Conservation (phyloP, 495 filamentous ascomycete species). For the Darksidea phi region DNA sequence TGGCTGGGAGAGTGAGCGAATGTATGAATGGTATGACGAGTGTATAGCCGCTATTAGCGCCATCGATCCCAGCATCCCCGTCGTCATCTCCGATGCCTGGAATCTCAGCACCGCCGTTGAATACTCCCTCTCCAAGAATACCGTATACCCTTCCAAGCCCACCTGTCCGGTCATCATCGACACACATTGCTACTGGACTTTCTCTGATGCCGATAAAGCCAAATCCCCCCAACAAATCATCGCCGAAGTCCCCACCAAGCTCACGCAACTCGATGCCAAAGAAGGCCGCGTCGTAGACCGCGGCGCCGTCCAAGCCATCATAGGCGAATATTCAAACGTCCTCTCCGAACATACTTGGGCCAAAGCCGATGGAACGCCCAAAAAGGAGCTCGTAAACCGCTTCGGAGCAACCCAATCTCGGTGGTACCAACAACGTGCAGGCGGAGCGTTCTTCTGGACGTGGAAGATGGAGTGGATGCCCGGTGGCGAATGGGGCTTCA, state of each 20-base stretch:
- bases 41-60: constrained; percentile 46
- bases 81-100: constrained; percentile 59
- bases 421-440: constrained; percentile 47
- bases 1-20: constrained; percentile 45
- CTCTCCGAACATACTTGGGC: constrained; percentile 49
- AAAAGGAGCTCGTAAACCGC: constrained; percentile 40
- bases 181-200: constrained; percentile 57
- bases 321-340: constrained; percentile 58
- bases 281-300: constrained; percentile 47
- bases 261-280: constrained; percentile 45
- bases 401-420: constrained; percentile 52
- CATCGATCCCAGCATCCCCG: constrained; percentile 50
- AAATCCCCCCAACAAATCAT: constrained; percentile 52
- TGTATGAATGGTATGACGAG: constrained; percentile 56
- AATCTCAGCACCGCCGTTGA: constrained; percentile 45
- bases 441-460: constrained; percentile 56
- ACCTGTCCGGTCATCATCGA: constrained; percentile 53
- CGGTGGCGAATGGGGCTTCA: constrained; percentile 58
- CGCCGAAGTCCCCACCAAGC: constrained; percentile 40
- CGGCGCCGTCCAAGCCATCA: constrained; percentile 49
- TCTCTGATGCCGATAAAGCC: constrained; percentile 47
- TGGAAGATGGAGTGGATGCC: constrained; percentile 57
- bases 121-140: constrained; percentile 43
- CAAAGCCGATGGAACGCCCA: constrained; percentile 36
- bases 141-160: background rate